Base-by-base conservation (phyloP, 2,329 filamentous ascomycete species). In the Calycina marina region DNA sequence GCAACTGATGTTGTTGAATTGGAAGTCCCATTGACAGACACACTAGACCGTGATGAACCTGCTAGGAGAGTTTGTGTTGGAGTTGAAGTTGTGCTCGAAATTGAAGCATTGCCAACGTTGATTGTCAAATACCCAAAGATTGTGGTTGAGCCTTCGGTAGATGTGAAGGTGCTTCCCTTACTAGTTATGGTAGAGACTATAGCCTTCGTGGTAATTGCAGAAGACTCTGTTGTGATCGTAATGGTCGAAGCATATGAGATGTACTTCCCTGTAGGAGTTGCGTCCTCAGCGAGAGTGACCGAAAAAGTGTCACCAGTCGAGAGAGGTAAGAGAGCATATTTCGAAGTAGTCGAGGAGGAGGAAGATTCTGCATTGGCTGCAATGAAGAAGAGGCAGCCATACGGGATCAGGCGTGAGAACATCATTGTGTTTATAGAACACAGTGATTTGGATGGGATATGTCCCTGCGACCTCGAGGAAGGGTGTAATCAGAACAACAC, bases 241-340 rank as follows among this genome's bases (percentile, higher is more conserved):
- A 54, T 33, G 3, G 57, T 60, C n/a, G 55, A 50, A 4, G 51
- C 33, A 31, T 54, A 52, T 2, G 54, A 52, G 14, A 51, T 33
- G 40, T 62, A 62, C 13, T 40, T 37, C 14, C 59, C 58, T 3
- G 58, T 58, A 6, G 56, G 55, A 8, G 54, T 29, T 11, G 44
- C 42, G 10, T 44, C 38, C 18, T 54, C 50, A 18, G 32, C 33
- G 20, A 31, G 20, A 25, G 36, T 43, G 24, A n/a, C n/a, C 20
- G n/a, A 24, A n/a, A 24, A 6, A 26, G 5, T 26, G 25, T 6
- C n/a, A n/a, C n/a, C 10, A 10, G 6, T 30, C 8, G 18, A 14
- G 11, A 11, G n/a, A 18, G 28, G 12, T 15, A 11, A 18, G 11
- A 4, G 4, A 4, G 13, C 17, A 12, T 15, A 30, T 12, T 12